Percentiles rank a stretch among this genome's conserved stretches.
Evolutionary conservation across 2,329 filamentous ascomycete species (phyloP).

Genomic region (Paecilomyces fulvus): DNA sequence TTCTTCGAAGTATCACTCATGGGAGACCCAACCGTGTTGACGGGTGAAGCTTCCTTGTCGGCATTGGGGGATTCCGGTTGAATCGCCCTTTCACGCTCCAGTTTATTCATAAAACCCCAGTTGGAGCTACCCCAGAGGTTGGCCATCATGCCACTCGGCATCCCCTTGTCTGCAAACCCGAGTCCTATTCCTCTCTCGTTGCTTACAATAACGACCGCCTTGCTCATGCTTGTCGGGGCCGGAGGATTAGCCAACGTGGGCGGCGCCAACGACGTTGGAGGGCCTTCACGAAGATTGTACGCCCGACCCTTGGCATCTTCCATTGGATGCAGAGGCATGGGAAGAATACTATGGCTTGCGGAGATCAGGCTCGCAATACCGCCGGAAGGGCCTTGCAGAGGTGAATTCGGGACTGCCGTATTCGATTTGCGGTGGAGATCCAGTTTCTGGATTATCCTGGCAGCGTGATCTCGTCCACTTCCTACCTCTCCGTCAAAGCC

Average conservation of each 20-base stretch:
- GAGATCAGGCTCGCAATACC: slow-evolving; percentile 82
- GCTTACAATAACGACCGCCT: slow-evolving; percentile 71
- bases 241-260: slow-evolving; percentile 76
- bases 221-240: slow-evolving; percentile 75
- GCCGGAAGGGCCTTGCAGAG: slow-evolving; percentile 38
- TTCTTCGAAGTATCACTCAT: slow-evolving; percentile 19
- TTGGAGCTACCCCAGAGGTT: slow-evolving; percentile 90
- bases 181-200: slow-evolving; percentile 63
- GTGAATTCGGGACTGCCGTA: slow-evolving; percentile 46
- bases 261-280: slow-evolving; percentile 64
- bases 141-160: slow-evolving; percentile 79
- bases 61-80: slow-evolving; percentile 16
- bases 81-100: slow-evolving; percentile 47
- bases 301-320: slow-evolving; percentile 29
- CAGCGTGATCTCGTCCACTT: slow-evolving; percentile 68
- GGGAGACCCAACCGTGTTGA: slow-evolving; percentile 13
- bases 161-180: slow-evolving; percentile 52
- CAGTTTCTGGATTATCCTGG: slow-evolving; percentile 85
- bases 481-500: slow-evolving; percentile 58
- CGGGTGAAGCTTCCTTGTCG: slow-evolving; percentile 10
- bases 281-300: slow-evolving; percentile 34
- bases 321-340: slow-evolving; percentile 39
- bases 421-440: slow-evolving; percentile 74
- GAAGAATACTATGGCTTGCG: slow-evolving; percentile 70
- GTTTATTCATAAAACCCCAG: slow-evolving; percentile 61